Percentiles rank a stretch among this genome's conserved stretches.
Evolutionary conservation across 768 basidiomycete species (phyloP).

Genomic region (Rhodotorula diobovata): DNA sequence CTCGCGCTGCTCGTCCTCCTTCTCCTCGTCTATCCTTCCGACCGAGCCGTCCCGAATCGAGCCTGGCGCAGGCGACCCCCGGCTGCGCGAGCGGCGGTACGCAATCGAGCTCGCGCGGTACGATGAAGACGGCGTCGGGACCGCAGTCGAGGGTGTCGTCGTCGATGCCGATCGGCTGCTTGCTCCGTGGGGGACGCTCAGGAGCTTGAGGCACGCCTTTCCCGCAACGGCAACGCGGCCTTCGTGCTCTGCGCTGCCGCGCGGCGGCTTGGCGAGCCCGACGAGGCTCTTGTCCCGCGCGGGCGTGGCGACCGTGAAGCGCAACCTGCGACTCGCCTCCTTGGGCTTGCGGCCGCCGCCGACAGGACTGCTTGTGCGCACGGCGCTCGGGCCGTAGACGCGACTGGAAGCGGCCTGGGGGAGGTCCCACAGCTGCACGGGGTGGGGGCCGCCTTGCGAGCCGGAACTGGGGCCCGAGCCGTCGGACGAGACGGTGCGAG

Average conservation of each 20-base stretch:
- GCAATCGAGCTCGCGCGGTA: slow-evolving; percentile 25
- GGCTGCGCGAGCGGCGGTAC: slow-evolving; percentile 17
- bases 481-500: not conserved
- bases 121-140: not conserved
- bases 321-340: slow-evolving; percentile 17
- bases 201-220: slow-evolving; percentile 29
- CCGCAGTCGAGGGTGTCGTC: not conserved
- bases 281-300: slow-evolving; percentile 29
- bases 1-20: not conserved
- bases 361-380: slow-evolving; percentile 1
- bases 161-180: not conserved
- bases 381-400: not conserved
- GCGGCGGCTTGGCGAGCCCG: slow-evolving; percentile 30
- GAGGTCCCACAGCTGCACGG: slow-evolving; percentile 8
- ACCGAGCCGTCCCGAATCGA: slow-evolving; percentile 1
- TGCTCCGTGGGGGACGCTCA: slow-evolving; percentile 29
- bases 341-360: slow-evolving; percentile 25
- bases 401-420: not conserved
- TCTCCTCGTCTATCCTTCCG: not conserved
- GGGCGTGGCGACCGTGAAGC: slow-evolving; percentile 6
- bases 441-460: not conserved
- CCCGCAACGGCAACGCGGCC: slow-evolving; percentile 35
- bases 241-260: slow-evolving; percentile 4
- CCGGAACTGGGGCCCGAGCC: not conserved
- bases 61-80: slow-evolving; percentile 14